A percentile compares a stretch with the other conserved stretches of the same genome.
Conservation (phyloP, 768 basidiomycete genomes). For the Naematelia aurantialba region DNA sequence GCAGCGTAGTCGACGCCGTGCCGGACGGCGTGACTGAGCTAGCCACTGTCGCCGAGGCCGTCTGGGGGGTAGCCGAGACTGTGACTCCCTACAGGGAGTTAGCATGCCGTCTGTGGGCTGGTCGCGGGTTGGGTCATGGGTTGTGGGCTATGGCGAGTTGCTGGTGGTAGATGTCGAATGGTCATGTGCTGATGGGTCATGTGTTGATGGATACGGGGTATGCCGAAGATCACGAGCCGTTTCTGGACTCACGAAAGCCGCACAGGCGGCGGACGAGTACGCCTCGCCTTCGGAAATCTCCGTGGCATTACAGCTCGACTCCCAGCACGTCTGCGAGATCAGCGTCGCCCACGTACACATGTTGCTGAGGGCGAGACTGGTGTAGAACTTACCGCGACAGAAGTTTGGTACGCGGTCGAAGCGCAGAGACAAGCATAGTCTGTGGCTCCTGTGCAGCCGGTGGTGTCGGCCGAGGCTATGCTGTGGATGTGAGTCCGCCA, state of each 20-base stretch:
- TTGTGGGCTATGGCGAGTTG: too few species aligned
- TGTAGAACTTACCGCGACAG: slow-evolving; percentile 34
- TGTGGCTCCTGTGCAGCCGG: slow-evolving; percentile 12
- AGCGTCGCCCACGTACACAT: not conserved
- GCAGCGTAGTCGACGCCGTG: not conserved
- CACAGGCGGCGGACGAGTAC: slow-evolving; percentile 24
- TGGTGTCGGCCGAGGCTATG: slow-evolving; percentile 15
- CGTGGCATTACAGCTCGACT: slow-evolving; percentile 12
- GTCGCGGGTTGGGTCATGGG: too few species aligned
- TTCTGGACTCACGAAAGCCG: slow-evolving; percentile 15
- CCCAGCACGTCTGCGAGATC: slow-evolving; percentile 22
- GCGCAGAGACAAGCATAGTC: slow-evolving; percentile 29
- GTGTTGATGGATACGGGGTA: too few species aligned
- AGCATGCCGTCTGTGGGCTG: too few species aligned
- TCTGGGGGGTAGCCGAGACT: not conserved
- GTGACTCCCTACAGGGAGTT: not conserved
- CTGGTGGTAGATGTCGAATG: too few species aligned
- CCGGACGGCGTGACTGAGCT: not conserved
- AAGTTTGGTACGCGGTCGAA: slow-evolving; percentile 14
- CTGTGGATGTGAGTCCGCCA: slow-evolving; percentile 11
- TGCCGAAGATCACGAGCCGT: too few species aligned
- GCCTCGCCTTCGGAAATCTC: slow-evolving; percentile 18
- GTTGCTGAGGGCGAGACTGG: too few species aligned
- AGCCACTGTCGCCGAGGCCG: not conserved
- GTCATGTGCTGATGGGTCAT: too few species aligned